These are phyloP conservation scores for Letharia columbiana DNA, from an alignment of 495 filamentous ascomycete species.

Conservation along the genomic window DNA sequence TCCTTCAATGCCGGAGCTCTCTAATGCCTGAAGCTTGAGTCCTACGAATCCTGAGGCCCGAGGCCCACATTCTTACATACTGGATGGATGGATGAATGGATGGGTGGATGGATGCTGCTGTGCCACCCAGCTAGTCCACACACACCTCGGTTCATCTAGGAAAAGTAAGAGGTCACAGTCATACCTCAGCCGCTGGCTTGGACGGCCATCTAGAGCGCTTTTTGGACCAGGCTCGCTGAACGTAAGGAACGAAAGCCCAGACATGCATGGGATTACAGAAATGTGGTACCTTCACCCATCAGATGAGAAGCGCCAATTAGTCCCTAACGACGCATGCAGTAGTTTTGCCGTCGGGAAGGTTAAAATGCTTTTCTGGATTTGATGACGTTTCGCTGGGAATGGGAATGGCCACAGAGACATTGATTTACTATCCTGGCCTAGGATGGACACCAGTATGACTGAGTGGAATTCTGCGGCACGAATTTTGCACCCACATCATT, in stretches of 20 bases:
- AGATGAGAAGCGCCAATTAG: not conserved
- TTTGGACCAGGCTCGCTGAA: not conserved
- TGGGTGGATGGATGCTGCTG: not conserved
- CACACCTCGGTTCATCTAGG: not conserved
- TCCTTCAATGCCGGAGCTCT: not conserved
- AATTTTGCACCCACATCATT: not conserved
- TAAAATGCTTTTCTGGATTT: not conserved
- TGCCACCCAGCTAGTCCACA: not conserved
- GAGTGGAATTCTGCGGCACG: not conserved
- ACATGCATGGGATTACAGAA: not conserved
- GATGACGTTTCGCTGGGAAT: slow-evolving; percentile 1
- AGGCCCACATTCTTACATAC: not conserved
- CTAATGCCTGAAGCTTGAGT: not conserved
- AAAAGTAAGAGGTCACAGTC: not conserved
- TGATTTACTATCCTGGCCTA: not conserved
- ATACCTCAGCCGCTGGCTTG: not conserved
- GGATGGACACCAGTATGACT: not conserved
- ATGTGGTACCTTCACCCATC: not conserved
- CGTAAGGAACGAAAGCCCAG: not conserved
- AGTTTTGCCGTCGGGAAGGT: not conserved
- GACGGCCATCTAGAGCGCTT: not conserved
- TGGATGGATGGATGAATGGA: not conserved
- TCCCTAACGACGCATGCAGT: not conserved
- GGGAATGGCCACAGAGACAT: not conserved
- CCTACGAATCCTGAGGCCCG: not conserved